phyloP scores from a whole-genome alignment of 2,329 filamentous ascomycete genomes.

The Thermothelomyces thermophilus region DNA sequence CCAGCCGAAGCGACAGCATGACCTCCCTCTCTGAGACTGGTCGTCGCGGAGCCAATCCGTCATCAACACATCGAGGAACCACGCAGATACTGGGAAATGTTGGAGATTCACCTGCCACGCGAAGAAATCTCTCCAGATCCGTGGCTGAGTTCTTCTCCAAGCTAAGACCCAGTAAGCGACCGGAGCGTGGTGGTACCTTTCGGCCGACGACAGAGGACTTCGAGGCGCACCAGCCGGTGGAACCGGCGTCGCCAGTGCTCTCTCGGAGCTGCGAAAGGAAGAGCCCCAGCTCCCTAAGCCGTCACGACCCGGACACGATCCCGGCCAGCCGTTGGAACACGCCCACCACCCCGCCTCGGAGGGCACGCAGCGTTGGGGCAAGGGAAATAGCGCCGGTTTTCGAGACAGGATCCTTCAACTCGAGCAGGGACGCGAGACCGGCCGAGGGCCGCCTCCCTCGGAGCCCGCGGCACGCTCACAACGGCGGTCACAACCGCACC shows the following conservation, averaged over 20 bases:
- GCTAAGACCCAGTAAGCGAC: conserved; percentile 42
- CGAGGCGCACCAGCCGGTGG: neutral
- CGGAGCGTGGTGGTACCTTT: conserved; percentile 45
- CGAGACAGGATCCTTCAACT: neutral
- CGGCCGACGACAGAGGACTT: conserved; percentile 23
- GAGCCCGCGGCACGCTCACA: no score
- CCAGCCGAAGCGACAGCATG: neutral
- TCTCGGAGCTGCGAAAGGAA: neutral
- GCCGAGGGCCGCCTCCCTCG: no score
- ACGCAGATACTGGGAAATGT: neutral
- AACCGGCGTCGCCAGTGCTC: neutral
- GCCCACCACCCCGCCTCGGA: conserved; percentile 8
- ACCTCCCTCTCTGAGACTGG: neutral
- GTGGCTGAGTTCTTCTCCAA: conserved; percentile 37
- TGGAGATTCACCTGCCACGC: neutral
- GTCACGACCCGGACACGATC: conserved; percentile 6
- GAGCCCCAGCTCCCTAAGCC: conserved; percentile 2
- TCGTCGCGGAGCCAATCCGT: neutral
- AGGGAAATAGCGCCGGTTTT: neutral
- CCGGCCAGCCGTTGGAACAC: conserved; percentile 15
- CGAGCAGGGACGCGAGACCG: neutral
- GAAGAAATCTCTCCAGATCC: conserved; percentile 22
- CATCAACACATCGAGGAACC: neutral
- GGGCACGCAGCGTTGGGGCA: neutral
- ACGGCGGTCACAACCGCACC: no score